Evolutionary conservation across 2,329 filamentous ascomycete genomes (phyloP).

Genomic region (Sclerotinia spermophila): DNA sequence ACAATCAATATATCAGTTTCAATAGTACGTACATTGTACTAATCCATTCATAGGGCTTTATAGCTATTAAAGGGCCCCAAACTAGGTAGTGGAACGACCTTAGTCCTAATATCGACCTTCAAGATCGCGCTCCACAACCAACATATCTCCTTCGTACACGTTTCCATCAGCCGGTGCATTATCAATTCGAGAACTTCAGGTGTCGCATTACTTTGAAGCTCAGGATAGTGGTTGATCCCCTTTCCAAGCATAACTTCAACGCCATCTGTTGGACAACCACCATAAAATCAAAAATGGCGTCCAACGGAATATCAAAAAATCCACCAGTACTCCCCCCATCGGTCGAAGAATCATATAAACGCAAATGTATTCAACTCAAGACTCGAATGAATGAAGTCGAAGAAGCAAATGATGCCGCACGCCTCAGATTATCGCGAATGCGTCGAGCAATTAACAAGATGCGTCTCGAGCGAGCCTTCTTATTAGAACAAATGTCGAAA

Average conservation of each 20-base stretch:
- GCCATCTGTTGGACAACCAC: not conserved
- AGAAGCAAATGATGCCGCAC: conserved; percentile 80
- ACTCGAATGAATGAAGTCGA: conserved; percentile 89
- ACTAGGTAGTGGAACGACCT: conserved; percentile 2
- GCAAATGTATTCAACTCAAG: conserved; percentile 94
- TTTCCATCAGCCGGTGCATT: not conserved
- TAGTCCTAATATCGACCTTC: conserved; percentile 2
- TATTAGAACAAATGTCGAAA: conserved; percentile 69
- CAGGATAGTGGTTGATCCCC: not conserved
- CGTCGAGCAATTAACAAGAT: conserved; percentile 87
- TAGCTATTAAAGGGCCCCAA: conserved; percentile 7
- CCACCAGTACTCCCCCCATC: conserved; percentile 72
- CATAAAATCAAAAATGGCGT: conserved; percentile 12
- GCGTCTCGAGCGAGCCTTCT: conserved; percentile 76
- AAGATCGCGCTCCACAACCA: not conserved
- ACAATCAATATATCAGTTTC: not conserved
- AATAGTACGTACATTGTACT: not conserved
- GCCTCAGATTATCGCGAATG: conserved; percentile 73
- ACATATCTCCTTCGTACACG: not conserved
- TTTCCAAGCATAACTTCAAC: not conserved
- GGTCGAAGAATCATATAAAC: conserved; percentile 91
- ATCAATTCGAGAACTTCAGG: not conserved
- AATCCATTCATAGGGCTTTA: conserved; percentile 1
- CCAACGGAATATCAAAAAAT: conserved; percentile 34
- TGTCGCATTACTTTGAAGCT: not conserved